Conservation (phyloP, 2,329 filamentous ascomycete species). For the Colletotrichum cuscutae region DNA sequence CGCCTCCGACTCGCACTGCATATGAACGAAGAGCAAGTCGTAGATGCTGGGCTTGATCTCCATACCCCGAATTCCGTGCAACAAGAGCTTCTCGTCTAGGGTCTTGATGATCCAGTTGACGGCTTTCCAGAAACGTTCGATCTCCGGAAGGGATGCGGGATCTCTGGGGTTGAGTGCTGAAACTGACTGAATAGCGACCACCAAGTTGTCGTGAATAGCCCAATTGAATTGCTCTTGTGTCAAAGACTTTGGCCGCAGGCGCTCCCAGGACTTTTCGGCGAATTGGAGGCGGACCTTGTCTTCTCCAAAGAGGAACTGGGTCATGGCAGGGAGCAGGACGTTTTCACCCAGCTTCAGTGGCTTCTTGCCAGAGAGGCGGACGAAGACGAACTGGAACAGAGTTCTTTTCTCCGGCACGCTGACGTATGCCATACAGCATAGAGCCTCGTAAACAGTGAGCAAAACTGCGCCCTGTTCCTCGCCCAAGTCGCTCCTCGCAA, state of each 20-base stretch:
- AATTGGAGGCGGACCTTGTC: conserved; percentile 73
- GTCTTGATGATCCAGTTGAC: conserved; percentile 78
- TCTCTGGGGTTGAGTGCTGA: conserved; percentile 57
- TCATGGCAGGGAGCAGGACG: conserved; percentile 82
- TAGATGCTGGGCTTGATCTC: conserved; percentile 81
- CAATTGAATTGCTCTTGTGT: conserved; percentile 84
- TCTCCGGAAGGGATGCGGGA: conserved; percentile 52
- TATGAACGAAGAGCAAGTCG: conserved; percentile 67
- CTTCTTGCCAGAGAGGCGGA: conserved; percentile 80
- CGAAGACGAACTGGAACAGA: conserved; percentile 85
- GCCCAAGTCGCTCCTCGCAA: conserved; percentile 58
- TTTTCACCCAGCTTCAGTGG: conserved; percentile 80
- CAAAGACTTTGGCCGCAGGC: conserved; percentile 69
- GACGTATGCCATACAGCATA: conserved; percentile 86
- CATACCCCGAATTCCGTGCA: conserved; percentile 81
- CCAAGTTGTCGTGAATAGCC: conserved; percentile 81
- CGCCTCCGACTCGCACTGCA: conserved; percentile 61
- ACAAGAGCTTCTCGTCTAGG: conserved; percentile 78
- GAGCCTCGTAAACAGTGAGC: conserved; percentile 85
- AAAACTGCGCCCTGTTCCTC: conserved; percentile 68
- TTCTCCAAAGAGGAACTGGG: conserved; percentile 83
- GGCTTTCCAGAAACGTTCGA: conserved; percentile 84
- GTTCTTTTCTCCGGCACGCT: conserved; percentile 59
- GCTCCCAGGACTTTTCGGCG: conserved; percentile 76
- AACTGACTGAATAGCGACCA: conserved; percentile 72